Evolutionary conservation across 441 rosid species (phyloP), one percentile per base, ranked within the genome.

Genomic region (Brassica balearica): DNA sequence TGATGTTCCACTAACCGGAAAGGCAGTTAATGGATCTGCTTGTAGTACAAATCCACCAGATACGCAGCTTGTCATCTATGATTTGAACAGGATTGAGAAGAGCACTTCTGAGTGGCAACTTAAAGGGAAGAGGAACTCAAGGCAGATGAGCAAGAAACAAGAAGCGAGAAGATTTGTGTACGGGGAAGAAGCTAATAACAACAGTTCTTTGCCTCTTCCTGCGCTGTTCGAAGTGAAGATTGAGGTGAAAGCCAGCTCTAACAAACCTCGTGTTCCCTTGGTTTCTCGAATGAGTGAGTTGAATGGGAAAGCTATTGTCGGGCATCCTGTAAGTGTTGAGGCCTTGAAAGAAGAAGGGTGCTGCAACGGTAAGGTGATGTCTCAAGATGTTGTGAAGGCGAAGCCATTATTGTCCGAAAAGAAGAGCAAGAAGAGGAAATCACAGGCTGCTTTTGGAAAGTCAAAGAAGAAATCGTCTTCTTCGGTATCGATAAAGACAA

Each of bases 61-160:
- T 71, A 22, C 58, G 70, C 72, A 65, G 34, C 73, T 58, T 70
- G 69, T 69, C 56, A 64, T 29, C 17, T 65, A 15, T 59, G 61
- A 65, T 71, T 4, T 25, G 69, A 80, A 71, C 43, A 75, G 79
- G 32, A 22, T 74, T 74, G 98, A 92, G 87, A 91, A 85, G 77
- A 92, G 77, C 73, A 80, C 91, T 63, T 90, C 98, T 20, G 87
- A 90, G 85, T 96, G 99, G 99, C 98, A 88, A 83, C 84, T 78
- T 12, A 96, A 96, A 88, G 90, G 98, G 79, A 96, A 96, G 91
- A 89, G 99, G 84, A 96, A 94, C 71, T 90, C 88, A 3, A 92
- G 99, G 83, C 89, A 88, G 66, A 85, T 51, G 78, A 86, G 87
- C 77, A 87, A 88, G 81, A 90, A 88, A 81, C 90, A 77, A 55